Base-by-base conservation (phyloP, 2,329 filamentous ascomycete genomes). In the Penicillium italicum region DNA sequence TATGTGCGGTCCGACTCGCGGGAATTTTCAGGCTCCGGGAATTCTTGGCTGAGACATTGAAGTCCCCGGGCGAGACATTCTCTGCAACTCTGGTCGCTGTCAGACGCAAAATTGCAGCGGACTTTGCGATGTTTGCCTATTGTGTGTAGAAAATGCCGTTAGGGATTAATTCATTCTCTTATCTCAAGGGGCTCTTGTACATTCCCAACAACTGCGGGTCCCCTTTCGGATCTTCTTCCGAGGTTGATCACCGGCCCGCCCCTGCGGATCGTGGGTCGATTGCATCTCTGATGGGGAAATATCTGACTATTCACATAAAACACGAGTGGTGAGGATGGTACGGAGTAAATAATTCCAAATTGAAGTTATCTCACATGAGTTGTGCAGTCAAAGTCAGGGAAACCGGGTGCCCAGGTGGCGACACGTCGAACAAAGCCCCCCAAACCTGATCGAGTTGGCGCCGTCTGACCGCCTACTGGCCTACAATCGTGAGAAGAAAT, bases 141-240 rank as follows among this genome's bases (percentile, higher is more conserved):
- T 33, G 6, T 18, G 6, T 4, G 10, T 10, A 44, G 18, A 44
- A 44, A 26, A 47, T 5, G 12, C 2, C 16, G 22, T 36, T 20
- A 47, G 31, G 11, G 11, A 37, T 24, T 28, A 16, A 14, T 16
- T 38, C 33, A 44, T 18, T 33, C 34, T 14, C 16, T 14, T 10
- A n/a, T n/a, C 24, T 24, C 18, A 43, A 42, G 54, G 42, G 30
- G 31, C 8, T 18, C 37, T 55, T 50, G 31, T 57, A 61, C 53
- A 61, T 53, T 61, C 54, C 59, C 59, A 61, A 30, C 57, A 61
- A 44, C 57, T 61, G 44, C 49, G 59, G 42, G 57, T 61, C 42
- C 57, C 57, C 24, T 57, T 61, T 46, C 59, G 54, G 45, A 61
- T 43, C 53, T 51, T 61, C 51, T 61, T 61, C 40, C 59, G 51